Conservation (phyloP, 2,329 filamentous ascomycete genomes). For the Fusarium sp. region DNA sequence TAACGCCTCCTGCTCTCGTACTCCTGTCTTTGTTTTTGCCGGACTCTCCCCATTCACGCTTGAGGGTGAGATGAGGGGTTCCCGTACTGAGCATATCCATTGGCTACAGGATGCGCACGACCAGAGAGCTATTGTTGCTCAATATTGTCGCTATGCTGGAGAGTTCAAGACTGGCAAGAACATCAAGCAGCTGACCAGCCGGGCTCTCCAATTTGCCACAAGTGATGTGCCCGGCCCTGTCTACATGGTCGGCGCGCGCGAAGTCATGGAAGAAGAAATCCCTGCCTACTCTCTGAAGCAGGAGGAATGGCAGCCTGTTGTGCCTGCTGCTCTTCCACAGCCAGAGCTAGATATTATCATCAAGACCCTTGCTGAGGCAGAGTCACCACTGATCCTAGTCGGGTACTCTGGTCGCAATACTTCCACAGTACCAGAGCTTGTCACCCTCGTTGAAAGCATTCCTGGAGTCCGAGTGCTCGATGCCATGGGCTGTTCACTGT, state of each 20-base stretch:
- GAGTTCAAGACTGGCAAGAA: conserved; percentile 86
- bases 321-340: conserved; percentile 65
- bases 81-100: conserved; percentile 82
- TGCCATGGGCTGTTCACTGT: conserved; percentile 80
- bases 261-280: conserved; percentile 87
- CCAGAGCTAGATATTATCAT: conserved; percentile 42
- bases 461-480: conserved; percentile 76
- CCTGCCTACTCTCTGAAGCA: conserved; percentile 74
- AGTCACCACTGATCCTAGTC: conserved; percentile 7
- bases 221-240: conserved; percentile 81
- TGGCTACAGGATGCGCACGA: conserved; percentile 86
- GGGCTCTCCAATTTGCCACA: conserved; percentile 81
- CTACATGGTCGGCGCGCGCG: conserved; percentile 78
- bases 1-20: conserved; percentile 77
- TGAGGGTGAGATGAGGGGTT: conserved; percentile 78
- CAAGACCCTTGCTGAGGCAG: background rate
- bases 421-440: conserved; percentile 56
- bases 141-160: conserved; percentile 84
- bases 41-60: conserved; percentile 79
- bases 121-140: conserved; percentile 79
- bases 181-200: conserved; percentile 86
- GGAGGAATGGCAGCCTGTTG: conserved; percentile 73
- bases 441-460: conserved; percentile 71
- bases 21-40: conserved; percentile 79
- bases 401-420: conserved; percentile 15